Conservation (phyloP, 2,329 filamentous ascomycete genomes). For the Pseudogymnoascus sp. region DNA sequence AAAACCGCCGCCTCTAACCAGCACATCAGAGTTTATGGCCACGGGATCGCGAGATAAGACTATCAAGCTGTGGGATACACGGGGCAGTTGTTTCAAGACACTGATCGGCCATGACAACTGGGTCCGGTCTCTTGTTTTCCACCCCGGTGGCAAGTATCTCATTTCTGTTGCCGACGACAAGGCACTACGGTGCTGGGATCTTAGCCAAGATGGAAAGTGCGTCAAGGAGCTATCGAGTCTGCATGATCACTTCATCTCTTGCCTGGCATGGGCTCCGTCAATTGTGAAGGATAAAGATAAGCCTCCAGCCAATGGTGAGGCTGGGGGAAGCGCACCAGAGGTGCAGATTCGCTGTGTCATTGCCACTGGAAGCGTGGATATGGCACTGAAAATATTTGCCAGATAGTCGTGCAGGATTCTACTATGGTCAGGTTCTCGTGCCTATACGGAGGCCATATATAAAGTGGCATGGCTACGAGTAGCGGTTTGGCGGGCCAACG, state of each 20-base stretch:
- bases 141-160: conserved; percentile 85
- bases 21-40: conserved; percentile 78
- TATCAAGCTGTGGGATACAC: conserved; percentile 80
- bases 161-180: conserved; percentile 84
- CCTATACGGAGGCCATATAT: neutral
- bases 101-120: conserved; percentile 89
- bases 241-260: conserved; percentile 79
- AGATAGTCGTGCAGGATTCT: neutral
- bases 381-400: conserved; percentile 72
- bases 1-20: conserved; percentile 66
- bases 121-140: conserved; percentile 79
- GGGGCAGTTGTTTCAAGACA: conserved; percentile 77
- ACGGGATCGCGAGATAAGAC: conserved; percentile 86
- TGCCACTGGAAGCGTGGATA: conserved; percentile 78
- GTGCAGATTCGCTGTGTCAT: conserved; percentile 74
- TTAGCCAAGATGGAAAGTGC: conserved; percentile 81
- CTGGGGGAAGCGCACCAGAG: conserved; percentile 33
- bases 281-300: conserved; percentile 50
- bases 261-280: conserved; percentile 78
- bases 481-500: neutral
- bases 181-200: conserved; percentile 87
- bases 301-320: conserved; percentile 34
- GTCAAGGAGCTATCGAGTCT: conserved; percentile 73
- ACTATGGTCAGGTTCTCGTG: neutral
- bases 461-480: neutral